Conservation (phyloP, 2,329 filamentous ascomycete genomes). For the Pleoardoris graminearum region DNA sequence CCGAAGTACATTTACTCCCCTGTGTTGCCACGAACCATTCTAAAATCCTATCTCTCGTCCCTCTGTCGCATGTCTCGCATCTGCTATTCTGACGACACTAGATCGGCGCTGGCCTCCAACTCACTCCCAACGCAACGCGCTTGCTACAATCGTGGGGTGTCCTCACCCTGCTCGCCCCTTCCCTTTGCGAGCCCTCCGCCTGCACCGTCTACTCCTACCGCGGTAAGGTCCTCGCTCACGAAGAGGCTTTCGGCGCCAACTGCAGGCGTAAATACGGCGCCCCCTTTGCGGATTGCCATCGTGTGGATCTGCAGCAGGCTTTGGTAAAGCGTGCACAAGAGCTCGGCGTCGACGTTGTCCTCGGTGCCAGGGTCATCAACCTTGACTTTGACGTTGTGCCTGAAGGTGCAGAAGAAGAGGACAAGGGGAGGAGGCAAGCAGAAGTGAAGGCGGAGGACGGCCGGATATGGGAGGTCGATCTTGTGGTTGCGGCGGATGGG, state of each 20-base stretch:
- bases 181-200: conserved; percentile 50
- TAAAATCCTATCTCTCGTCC: background rate
- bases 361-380: conserved; percentile 53
- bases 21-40: too few relatives aligned
- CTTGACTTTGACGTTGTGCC: conserved; percentile 52
- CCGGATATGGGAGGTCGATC: conserved; percentile 52
- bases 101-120: conserved; percentile 43
- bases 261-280: conserved; percentile 60
- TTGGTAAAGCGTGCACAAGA: conserved; percentile 57
- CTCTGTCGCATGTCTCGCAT: background rate
- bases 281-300: conserved; percentile 64
- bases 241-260: conserved; percentile 57
- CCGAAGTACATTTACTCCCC: conserved; percentile 41
- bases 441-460: conserved; percentile 49
- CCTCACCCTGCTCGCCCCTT: conserved; percentile 45
- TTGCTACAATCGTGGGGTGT: conserved; percentile 58
- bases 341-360: conserved; percentile 56
- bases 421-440: conserved; percentile 22
- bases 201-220: conserved; percentile 60
- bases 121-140: conserved; percentile 49
- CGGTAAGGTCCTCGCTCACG: conserved; percentile 52
- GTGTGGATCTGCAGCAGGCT: conserved; percentile 62
- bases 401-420: background rate
- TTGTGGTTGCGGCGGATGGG: conserved; percentile 67
- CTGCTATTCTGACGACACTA: conserved; percentile 6